These are phyloP conservation scores for Leptomonas pyrrhocoris DNA, from an alignment of 208 protist species.

Conservation along the genomic window DNA sequence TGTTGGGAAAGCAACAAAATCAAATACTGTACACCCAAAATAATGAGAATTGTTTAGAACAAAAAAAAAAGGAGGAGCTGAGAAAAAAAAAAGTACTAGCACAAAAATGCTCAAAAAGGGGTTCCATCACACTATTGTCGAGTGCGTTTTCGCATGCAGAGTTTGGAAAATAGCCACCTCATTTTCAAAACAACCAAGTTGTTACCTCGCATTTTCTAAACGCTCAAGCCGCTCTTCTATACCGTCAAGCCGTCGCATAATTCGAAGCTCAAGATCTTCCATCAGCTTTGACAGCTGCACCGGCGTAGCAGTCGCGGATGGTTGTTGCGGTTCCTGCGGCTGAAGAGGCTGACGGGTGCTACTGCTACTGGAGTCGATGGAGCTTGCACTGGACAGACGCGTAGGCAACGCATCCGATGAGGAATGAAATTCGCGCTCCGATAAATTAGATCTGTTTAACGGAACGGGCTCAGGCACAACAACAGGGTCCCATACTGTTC, in stretches of 20 bases:
- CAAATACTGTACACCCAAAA: no score
- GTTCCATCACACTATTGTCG: not conserved
- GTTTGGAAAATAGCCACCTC: not conserved
- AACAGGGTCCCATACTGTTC: conserved; percentile 77
- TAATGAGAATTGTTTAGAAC: conserved; percentile 15
- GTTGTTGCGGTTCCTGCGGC: conserved; percentile 34
- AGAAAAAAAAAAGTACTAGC: conserved; percentile 17
- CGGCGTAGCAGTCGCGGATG: not conserved
- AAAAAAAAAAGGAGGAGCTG: not conserved
- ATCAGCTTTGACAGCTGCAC: conserved; percentile 37
- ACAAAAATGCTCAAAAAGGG: conserved; percentile 13
- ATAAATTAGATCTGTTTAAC: conserved; percentile 45
- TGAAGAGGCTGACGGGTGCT: conserved; percentile 33
- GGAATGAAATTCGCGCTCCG: conserved; percentile 39
- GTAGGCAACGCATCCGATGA: conserved; percentile 50
- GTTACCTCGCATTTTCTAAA: conserved; percentile 19
- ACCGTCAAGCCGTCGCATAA: conserved; percentile 29
- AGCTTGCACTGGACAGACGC: conserved; percentile 49
- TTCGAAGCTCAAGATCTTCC: conserved; percentile 36
- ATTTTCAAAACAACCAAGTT: not conserved
- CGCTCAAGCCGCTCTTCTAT: conserved; percentile 31
- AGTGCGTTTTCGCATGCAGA: not conserved
- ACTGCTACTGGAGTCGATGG: conserved; percentile 21
- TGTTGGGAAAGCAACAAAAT: no score
- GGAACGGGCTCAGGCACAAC: conserved; percentile 70